Conservation (phyloP, 768 basidiomycete species). For the Rossbeevera mucosa region DNA sequence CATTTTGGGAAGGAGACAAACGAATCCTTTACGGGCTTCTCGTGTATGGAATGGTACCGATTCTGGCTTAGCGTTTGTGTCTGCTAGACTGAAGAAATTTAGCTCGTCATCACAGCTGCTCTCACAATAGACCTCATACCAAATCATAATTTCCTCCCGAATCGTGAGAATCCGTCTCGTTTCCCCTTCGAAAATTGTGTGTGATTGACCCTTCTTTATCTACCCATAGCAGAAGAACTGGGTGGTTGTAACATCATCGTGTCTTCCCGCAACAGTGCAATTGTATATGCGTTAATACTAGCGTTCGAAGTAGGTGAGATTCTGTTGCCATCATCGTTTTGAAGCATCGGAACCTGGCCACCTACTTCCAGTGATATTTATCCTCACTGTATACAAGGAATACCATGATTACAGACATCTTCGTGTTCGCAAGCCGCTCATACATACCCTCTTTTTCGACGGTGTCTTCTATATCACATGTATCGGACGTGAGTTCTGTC, state of each 20-base stretch:
- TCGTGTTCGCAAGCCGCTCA: not conserved
- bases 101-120: not conserved
- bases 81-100: not conserved
- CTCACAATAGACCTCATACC: not conserved
- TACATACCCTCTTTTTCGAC: not conserved
- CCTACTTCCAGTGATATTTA: not conserved
- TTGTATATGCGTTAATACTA: not conserved
- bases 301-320: not conserved
- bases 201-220: not conserved
- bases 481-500: not conserved
- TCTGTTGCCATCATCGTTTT: not conserved
- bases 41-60: not conserved
- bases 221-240: not conserved
- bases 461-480: not conserved
- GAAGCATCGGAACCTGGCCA: not conserved
- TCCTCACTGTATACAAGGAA: not conserved
- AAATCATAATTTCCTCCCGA: not conserved
- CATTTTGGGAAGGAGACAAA: not conserved
- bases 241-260: not conserved
- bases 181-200: not conserved
- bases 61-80: not conserved
- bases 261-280: not conserved
- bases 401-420: not conserved
- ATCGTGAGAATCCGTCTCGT: not conserved
- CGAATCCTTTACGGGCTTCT: not conserved